phyloP scores from a whole-genome alignment of 2,329 filamentous ascomycete species.

The Botrytis cinerea region DNA sequence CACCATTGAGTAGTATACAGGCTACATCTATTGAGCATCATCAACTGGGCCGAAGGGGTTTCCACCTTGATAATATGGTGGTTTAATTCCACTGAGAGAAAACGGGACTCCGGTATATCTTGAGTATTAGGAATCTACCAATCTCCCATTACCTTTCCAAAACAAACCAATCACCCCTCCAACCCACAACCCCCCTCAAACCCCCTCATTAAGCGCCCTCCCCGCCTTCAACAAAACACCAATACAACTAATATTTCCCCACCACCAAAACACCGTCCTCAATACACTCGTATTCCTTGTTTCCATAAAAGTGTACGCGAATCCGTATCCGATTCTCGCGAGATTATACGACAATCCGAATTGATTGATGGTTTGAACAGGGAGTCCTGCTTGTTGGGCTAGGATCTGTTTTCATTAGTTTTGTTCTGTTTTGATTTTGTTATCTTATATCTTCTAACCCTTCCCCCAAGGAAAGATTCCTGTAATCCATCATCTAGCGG shows the following conservation, averaged over 20 bases:
- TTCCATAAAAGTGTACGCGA: not conserved
- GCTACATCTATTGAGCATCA: not conserved
- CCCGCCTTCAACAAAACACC: not conserved
- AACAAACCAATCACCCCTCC: too few relatives aligned
- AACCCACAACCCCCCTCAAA: not conserved
- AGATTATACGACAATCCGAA: not conserved
- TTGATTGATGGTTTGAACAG: not conserved
- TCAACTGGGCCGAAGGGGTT: rapidly evolving
- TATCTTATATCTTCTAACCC: too few relatives aligned
- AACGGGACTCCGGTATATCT: not conserved
- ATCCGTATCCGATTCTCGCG: not conserved
- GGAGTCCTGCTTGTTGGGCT: not conserved
- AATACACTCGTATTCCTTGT: not conserved
- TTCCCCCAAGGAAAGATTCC: too few relatives aligned
- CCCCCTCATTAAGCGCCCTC: not conserved
- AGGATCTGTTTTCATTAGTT: not conserved
- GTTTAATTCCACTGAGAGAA: too few relatives aligned
- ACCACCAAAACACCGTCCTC: not conserved
- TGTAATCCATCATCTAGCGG: too few relatives aligned
- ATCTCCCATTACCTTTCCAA: too few relatives aligned
- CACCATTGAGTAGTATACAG: too few relatives aligned
- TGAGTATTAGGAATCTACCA: not conserved
- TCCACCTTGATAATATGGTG: too few relatives aligned
- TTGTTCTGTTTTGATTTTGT: too few relatives aligned
- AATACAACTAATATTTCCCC: not conserved